These are phyloP conservation scores for Phyllosticta capitalensis DNA, from an alignment of 2,329 filamentous ascomycete genomes.

Conservation along the genomic window DNA sequence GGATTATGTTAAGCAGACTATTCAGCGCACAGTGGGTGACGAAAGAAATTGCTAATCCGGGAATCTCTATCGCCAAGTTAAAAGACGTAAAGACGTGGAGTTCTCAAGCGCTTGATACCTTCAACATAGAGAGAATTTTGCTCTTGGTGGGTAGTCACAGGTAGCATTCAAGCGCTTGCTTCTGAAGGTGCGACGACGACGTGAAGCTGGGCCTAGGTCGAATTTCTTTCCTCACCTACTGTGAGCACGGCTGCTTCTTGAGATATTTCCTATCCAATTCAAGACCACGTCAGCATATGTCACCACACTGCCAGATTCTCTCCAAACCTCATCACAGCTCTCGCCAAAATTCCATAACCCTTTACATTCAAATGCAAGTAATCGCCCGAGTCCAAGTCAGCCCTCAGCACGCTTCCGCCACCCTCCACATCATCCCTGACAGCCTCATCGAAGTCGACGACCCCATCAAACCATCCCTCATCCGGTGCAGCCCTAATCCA, in stretches of 20 bases:
- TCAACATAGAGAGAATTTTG: too few species aligned
- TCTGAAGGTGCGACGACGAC: too few species aligned
- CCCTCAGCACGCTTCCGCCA: conserved; percentile 37
- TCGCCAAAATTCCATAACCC: conserved; percentile 52
- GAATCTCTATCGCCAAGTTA: too few species aligned
- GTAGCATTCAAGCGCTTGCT: too few species aligned
- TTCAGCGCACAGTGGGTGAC: too few species aligned
- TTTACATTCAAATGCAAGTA: conserved; percentile 53
- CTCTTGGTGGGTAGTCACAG: too few species aligned
- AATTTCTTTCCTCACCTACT: too few species aligned
- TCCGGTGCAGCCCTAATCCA: conserved; percentile 43
- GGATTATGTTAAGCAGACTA: neutral
- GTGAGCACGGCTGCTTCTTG: too few species aligned
- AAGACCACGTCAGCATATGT: neutral
- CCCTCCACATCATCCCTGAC: conserved; percentile 41
- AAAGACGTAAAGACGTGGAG: too few species aligned
- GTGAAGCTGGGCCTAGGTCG: too few species aligned
- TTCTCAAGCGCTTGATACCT: too few species aligned
- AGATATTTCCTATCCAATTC: neutral
- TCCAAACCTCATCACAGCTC: conserved; percentile 47
- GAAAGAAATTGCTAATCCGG: too few species aligned
- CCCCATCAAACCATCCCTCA: conserved; percentile 48
- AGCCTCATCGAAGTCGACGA: conserved; percentile 53
- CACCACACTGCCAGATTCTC: neutral
- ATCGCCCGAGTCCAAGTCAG: conserved; percentile 51